Base-by-base conservation (phyloP, 2,329 filamentous ascomycete species). In the Lasiodiplodia gonubiensis region DNA sequence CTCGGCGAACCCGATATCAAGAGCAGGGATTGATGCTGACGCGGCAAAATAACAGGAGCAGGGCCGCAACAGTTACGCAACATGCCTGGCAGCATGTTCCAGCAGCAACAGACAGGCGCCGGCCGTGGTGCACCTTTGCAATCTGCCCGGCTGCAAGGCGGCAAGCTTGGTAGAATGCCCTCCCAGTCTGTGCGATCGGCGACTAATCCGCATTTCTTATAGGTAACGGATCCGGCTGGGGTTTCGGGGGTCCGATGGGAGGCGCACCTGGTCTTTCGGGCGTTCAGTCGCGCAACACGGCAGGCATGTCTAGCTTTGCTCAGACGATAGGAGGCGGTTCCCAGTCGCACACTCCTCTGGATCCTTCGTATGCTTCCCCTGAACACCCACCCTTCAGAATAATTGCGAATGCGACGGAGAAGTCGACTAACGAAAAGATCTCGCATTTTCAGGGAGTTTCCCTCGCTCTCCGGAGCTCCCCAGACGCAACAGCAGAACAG, bases 151-250 rank as follows among this genome's bases (percentile, higher is more conserved):
- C 76, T 86, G 74, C 84, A 84, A 72, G 86, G 86, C 73, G 83
- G 83, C 71, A 86, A 86, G 76, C 77, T 86, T 69, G 84, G 84
- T 86, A 67, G 35, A 23, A 21, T 54, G 49, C 49, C 52, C 46
- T 33, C 52, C 10, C 11, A 16, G 48, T 33, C 53, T 54, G 52
- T 46, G 30, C 21, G 14, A 35, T 46, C 11, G 12, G 8, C 16
- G 55, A 46, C 55, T 67, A 27, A 42, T 67, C 30, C 53, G 37
- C 33, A 25, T 68, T 27, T 68, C 49, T 61, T 73, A 57, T 75
- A 83, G 86, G 85, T 64, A 83, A 80, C 72, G 83, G 83, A 72
- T 81, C 84, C 69, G 84, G 84, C 74, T 88, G 86, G 86, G 85
- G 84, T 59, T 87, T 87, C 74, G 84, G 84, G 59, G 77, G 84